Evolutionary conservation across 2,329 filamentous ascomycete species (phyloP).

Genomic region (Pseudopyrenochaeta lycopersici): DNA sequence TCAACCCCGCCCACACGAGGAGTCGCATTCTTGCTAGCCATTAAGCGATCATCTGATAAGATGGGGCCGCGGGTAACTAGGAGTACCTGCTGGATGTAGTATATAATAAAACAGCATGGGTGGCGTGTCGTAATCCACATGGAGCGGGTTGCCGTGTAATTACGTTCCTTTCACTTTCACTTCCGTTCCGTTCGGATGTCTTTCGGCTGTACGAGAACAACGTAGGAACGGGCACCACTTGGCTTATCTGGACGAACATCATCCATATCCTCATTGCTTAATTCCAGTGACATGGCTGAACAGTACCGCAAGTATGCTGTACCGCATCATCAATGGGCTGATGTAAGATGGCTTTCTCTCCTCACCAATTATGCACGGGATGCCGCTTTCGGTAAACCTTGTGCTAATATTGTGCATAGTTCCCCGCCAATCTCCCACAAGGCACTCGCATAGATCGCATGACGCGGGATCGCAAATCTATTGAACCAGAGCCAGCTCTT

Average conservation of each 20-base stretch:
- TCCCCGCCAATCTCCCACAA: conserved; percentile 7
- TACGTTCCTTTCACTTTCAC: background rate
- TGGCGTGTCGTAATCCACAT: background rate
- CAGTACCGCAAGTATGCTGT: conserved; percentile 7
- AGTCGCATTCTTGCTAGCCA: background rate
- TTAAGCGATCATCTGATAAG: background rate
- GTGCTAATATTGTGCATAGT: background rate
- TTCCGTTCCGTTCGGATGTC: background rate
- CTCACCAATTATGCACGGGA: background rate
- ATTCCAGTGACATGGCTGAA: conserved; percentile 6
- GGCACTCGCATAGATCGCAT: conserved; percentile 1
- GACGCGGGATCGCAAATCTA: conserved; percentile 1
- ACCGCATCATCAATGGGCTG: conserved; percentile 10
- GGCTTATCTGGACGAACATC: background rate
- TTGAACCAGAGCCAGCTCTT: conserved; percentile 3
- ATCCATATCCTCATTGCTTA: background rate
- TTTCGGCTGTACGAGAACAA: background rate
- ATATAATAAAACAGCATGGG: background rate
- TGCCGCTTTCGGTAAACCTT: background rate
- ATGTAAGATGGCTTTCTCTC: conserved; percentile 2
- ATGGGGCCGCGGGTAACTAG: background rate
- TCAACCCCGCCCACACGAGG: conserved; percentile 8
- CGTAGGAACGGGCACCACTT: background rate
- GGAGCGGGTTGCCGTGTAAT: background rate
- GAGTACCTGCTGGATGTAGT: background rate